Evolutionary conservation across 352 stramenopile genomes (phyloP).

Genomic region (Phytophthora brassicae): DNA sequence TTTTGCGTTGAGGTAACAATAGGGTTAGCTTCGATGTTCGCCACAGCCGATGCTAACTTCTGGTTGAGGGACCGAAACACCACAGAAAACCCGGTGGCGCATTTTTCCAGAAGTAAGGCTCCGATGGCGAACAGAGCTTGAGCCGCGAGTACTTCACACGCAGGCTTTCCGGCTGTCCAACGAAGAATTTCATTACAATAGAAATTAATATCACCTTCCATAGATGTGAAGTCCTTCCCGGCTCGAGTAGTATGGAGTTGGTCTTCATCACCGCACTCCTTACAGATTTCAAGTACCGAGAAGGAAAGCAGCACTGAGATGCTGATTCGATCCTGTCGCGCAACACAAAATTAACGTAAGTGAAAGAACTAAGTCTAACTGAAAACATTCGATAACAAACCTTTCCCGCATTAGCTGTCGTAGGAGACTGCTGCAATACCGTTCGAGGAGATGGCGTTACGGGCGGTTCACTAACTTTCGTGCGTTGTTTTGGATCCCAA

Average conservation of each 20-base stretch:
- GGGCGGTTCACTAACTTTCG: neutral
- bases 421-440: neutral
- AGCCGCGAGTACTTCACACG: slow-evolving; percentile 33
- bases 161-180: slow-evolving; percentile 26
- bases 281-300: slow-evolving; percentile 30
- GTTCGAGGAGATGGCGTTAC: neutral
- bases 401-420: slow-evolving; percentile 13
- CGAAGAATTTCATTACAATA: slow-evolving; percentile 75
- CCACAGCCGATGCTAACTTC: slow-evolving; percentile 33
- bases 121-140: slow-evolving; percentile 58
- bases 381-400: slow-evolving; percentile 15
- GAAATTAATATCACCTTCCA: slow-evolving; percentile 73
- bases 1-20: neutral
- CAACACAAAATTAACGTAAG: neutral
- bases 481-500: slow-evolving; percentile 18
- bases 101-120: slow-evolving; percentile 41
- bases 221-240: slow-evolving; percentile 35
- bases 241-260: slow-evolving; percentile 12
- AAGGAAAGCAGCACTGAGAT: slow-evolving; percentile 36
- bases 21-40: slow-evolving; percentile 9
- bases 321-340: slow-evolving; percentile 19
- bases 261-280: slow-evolving; percentile 33
- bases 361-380: neutral
- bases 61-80: slow-evolving; percentile 55
- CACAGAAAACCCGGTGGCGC: slow-evolving; percentile 48